A percentile compares a stretch with the other conserved stretches of the same genome.
Evolutionary conservation across 495 filamentous ascomycete species (phyloP).

Genomic region (Xylaria intraflava): DNA sequence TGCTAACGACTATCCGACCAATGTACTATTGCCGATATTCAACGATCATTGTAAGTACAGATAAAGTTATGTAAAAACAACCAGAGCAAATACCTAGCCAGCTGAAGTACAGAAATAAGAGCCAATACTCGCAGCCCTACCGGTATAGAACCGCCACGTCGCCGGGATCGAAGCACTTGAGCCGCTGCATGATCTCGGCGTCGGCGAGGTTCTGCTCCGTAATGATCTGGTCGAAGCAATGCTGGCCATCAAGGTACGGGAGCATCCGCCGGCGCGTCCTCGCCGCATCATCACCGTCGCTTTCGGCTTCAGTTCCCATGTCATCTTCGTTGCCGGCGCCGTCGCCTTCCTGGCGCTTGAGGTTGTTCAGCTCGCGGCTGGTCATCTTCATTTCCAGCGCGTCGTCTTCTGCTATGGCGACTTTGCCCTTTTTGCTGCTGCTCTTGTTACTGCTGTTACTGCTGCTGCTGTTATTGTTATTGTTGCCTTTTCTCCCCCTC

Average conservation of each 20-base stretch:
- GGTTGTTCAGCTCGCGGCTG: background rate
- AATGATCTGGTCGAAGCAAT: conserved; percentile 86
- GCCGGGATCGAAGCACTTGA: conserved; percentile 37
- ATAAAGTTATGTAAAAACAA: too few species aligned
- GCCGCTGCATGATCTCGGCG: conserved; percentile 47
- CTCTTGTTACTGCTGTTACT: background rate
- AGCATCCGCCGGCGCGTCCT: conserved; percentile 51
- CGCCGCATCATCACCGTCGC: conserved; percentile 17
- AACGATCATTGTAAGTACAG: too few species aligned
- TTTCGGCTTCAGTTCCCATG: background rate
- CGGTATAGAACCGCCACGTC: conserved; percentile 47
- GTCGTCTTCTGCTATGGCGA: background rate
- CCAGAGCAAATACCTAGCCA: too few species aligned
- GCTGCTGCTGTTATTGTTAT: background rate
- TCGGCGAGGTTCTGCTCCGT: conserved; percentile 63
- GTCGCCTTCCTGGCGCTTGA: background rate
- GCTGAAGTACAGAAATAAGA: background rate
- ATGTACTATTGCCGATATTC: too few species aligned
- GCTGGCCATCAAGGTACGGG: conserved; percentile 71
- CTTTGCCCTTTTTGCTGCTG: background rate
- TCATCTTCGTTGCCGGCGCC: conserved; percentile 9
- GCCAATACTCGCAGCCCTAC: conserved; percentile 11
- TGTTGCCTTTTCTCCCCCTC: background rate
- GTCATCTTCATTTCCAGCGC: conserved; percentile 11
- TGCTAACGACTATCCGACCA: too few species aligned